Evolutionary conservation across 371 early-diverging fungal genomes (phyloP).

Genomic region (Umbelopsis sp.): DNA sequence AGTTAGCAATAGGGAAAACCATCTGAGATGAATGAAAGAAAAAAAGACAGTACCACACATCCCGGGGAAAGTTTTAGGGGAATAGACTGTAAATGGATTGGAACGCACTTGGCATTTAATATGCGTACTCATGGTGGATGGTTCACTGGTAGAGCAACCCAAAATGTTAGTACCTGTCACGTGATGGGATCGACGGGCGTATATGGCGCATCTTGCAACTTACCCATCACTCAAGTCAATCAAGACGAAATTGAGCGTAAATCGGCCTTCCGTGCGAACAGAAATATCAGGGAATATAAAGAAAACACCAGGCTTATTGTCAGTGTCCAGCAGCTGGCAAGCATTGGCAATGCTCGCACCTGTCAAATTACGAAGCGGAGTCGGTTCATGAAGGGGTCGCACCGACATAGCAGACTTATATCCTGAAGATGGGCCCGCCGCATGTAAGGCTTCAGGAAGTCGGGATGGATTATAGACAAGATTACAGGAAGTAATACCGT

Average conservation of each 20-base stretch:
- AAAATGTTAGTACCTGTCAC: neutral
- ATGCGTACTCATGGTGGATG: constrained; percentile 38
- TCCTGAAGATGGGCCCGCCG: neutral
- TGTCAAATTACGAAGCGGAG: constrained; percentile 25
- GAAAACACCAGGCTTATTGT: constrained; percentile 4
- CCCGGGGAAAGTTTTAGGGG: constrained; percentile 68
- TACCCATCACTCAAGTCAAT: constrained; percentile 29
- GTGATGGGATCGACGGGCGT: neutral
- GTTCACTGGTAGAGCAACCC: constrained; percentile 23
- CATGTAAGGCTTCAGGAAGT: neutral
- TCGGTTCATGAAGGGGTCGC: constrained; percentile 24
- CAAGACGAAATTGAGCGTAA: constrained; percentile 46
- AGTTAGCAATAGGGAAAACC: neutral
- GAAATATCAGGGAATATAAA: constrained; percentile 48
- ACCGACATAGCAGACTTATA: neutral
- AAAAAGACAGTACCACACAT: constrained; percentile 49
- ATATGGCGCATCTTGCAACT: neutral
- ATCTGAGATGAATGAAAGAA: neutral
- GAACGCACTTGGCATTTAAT: constrained; percentile 31
- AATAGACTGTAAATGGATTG: constrained; percentile 57
- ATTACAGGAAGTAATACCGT: constrained; percentile 12
- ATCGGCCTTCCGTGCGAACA: constrained; percentile 53
- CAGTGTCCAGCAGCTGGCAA: constrained; percentile 26
- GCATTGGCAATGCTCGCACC: constrained; percentile 27
- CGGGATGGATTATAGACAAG: constrained; percentile 20